Evolutionary conservation across 306 rosid genomes (phyloP), one percentile per base, ranked within the genome.

Genomic region (Senna tora): DNA sequence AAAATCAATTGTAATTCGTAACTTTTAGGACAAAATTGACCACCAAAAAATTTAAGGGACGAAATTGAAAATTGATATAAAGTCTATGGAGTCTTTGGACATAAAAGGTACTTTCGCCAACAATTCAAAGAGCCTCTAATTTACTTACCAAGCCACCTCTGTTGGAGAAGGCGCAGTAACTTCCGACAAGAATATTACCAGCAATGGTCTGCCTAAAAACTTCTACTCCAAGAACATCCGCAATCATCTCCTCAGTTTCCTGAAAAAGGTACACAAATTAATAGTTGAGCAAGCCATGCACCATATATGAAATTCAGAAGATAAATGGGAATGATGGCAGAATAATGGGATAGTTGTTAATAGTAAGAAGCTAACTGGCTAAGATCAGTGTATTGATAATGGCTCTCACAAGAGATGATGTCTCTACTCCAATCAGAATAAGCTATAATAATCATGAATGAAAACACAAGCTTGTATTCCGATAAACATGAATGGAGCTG

Each of bases 141-240:
- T 42, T 67, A 61, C 84, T 86, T 85, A 93, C 98, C 96, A 94
- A 70, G 74, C 97, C 98, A 79, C 98, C 98, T 78, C 67, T 89
- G 34, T 94, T 94, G 46, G 98, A 86, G 79, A 94, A 83, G 78
- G 90, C 75, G 50, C 98, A 94, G 79, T 67, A 89, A 73, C 98
- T 94, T 15, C 98, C 98, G 11, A 94, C 98, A 38, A 94, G 96
- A 53, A 87, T 84, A 41, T 94, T 94, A 10, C 95, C 97, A 1
- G 98, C 98, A 63, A 94, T 83, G 9, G 97, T 91, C 80, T 94
- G 97, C 83, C 97, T 83, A 80, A 94, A 94, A 69, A 94, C 98
- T 79, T 94, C 98, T 19, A 94, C 97, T 67, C 97, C 97, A 17
- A 94, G 96, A 66, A 91, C 96, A 80, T 94, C 98, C 1, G 98